phyloP scores from a whole-genome alignment of 306 rosid genomes.

The Fagus crenata region DNA sequence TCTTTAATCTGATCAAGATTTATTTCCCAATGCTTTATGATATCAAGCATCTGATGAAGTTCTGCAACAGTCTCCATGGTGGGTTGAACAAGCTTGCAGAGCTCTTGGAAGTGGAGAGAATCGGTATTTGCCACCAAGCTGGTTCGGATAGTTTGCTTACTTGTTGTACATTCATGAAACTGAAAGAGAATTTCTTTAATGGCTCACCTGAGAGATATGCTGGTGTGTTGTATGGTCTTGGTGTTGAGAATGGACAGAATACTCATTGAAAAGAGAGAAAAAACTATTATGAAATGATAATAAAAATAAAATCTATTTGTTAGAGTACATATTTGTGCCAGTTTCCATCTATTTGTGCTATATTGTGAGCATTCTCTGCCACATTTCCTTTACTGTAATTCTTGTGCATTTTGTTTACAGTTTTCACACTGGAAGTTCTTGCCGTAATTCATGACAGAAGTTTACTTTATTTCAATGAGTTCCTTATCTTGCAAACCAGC shows the following conservation, averaged over 20 bases:
- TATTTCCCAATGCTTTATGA: conserved; percentile 40
- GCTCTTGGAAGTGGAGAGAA: conserved; percentile 38
- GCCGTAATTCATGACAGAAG: background rate
- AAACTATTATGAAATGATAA: background rate
- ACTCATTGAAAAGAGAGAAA: background rate
- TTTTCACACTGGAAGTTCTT: background rate
- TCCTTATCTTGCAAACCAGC: background rate
- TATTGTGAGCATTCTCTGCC: background rate
- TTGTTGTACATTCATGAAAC: conserved; percentile 34
- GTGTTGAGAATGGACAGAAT: conserved; percentile 16
- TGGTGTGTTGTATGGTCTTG: conserved; percentile 41
- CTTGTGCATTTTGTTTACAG: conserved; percentile 6
- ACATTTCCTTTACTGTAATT: background rate
- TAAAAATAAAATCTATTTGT: background rate
- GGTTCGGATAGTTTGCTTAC: conserved; percentile 59
- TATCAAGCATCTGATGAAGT: conserved; percentile 43
- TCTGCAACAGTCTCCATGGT: conserved; percentile 36
- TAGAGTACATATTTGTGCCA: background rate
- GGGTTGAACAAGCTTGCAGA: conserved; percentile 45
- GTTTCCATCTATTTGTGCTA: background rate
- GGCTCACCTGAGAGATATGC: conserved; percentile 29
- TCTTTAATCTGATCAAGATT: conserved; percentile 27
- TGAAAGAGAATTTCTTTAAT: conserved; percentile 25
- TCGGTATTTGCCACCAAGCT: conserved; percentile 50
- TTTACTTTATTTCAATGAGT: background rate